phyloP scores from a whole-genome alignment of 768 basidiomycete species.

The Lactarius vividus region DNA sequence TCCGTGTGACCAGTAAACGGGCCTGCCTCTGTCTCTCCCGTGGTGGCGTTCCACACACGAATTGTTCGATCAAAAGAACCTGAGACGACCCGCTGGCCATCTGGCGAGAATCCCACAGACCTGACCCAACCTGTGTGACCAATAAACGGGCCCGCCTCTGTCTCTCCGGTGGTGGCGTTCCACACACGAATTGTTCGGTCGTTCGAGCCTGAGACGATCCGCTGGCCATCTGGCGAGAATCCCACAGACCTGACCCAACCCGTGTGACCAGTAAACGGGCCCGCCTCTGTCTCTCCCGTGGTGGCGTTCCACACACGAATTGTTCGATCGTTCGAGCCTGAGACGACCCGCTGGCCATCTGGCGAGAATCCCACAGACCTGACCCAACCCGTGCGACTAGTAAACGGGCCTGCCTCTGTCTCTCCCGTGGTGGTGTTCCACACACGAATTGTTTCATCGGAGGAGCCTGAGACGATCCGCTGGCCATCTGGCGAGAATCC shows the following conservation, averaged over 20 bases:
- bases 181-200: not conserved
- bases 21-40: too few relatives aligned
- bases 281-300: not conserved
- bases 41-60: too few relatives aligned
- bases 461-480: not conserved
- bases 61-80: not conserved
- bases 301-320: not conserved
- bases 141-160: not conserved
- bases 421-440: not conserved
- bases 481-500: not conserved
- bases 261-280: not conserved
- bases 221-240: not conserved
- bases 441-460: not conserved
- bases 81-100: conserved; percentile 3
- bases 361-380: not conserved
- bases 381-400: too few relatives aligned
- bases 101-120: not conserved
- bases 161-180: not conserved
- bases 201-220: conserved; percentile 8
- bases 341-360: not conserved
- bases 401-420: not conserved
- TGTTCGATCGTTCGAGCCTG: not conserved
- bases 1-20: too few relatives aligned
- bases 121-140: not conserved
- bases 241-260: not conserved